phyloP scores from a whole-genome alignment of 768 basidiomycete species.

The Cystobasidiopsis lactophilus region DNA sequence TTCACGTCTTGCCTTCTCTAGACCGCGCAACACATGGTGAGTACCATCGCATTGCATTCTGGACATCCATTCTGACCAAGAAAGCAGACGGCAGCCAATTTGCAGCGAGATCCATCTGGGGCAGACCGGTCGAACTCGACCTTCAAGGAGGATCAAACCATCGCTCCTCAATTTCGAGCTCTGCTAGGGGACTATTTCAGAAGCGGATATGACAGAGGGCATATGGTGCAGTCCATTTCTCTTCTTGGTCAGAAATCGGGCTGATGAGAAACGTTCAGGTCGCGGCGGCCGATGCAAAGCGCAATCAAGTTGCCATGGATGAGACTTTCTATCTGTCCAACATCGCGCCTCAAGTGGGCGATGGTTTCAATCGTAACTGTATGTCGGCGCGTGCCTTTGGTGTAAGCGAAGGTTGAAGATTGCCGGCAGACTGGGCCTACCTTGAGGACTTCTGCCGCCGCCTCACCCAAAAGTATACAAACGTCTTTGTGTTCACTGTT shows the following conservation, averaged over 20 bases:
- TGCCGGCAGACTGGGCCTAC: conserved; percentile 73
- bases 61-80: conserved; percentile 30
- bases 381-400: conserved; percentile 20
- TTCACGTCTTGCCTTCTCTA: conserved; percentile 22
- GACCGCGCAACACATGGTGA: conserved; percentile 73
- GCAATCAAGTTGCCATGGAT: conserved; percentile 59
- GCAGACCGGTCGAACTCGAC: conserved; percentile 54
- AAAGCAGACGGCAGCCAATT: conserved; percentile 21
- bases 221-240: conserved; percentile 40
- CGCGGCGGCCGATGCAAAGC: conserved; percentile 86
- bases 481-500: conserved; percentile 94
- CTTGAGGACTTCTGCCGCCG: conserved; percentile 85
- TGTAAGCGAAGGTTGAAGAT: not conserved
- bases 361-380: conserved; percentile 95
- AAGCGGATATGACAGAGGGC: conserved; percentile 35
- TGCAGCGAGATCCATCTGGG: conserved; percentile 20
- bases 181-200: conserved; percentile 57
- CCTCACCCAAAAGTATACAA: conserved; percentile 63
- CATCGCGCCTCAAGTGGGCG: conserved; percentile 94
- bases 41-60: conserved; percentile 43
- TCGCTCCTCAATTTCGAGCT: conserved; percentile 56
- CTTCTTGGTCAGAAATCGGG: conserved; percentile 5
- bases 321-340: conserved; percentile 89
- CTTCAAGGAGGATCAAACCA: conserved; percentile 59
- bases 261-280: conserved; percentile 58